Base-by-base conservation (phyloP, 768 basidiomycete species). In the Paxillus involutus region DNA sequence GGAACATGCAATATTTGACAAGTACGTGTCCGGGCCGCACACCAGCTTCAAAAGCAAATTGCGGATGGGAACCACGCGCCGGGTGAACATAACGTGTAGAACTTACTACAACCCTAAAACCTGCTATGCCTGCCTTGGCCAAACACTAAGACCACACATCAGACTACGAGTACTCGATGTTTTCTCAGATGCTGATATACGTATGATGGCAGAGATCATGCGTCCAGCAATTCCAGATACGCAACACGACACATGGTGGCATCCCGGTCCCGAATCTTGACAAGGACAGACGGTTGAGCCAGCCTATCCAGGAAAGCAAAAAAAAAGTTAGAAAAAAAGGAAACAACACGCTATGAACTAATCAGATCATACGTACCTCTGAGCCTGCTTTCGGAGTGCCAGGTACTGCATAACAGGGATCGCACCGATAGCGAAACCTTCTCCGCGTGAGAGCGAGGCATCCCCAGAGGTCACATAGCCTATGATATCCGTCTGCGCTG, bases 391-490 rank as follows among this genome's bases (percentile, higher is more conserved):
- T 53, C 75, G 68, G 17, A 88, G 66, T 35, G 80, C 76, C 24
- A 87, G 59, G 35, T 84, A 71, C 50, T 72, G 72, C 26, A 68
- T 62, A 12, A 94, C 64, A 3, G 90, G 75, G 16, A 98, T 71
- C 0, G 86, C 83, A 16, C 86, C 96, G 12, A 97, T 77, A 3
- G 83, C 94, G 61, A 83, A 83, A 0, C 91, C 94, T 54, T 80
- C 73, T 0, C 95, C 95, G 29, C 85, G 80, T 0, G 84, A 78
- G 8, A 98, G 77, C 2, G 94, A 95, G 65, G 81, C 88, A 55
- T 85, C 85, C 0, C 94, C 95, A 3, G 89, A 86, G 0, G 93
- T 92, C 17, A 94, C 78, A 62, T 89, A 91, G 0, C 96, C 95
- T 49, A 96, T 82, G 24, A 90, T 77, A 3, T 71, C 64, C 3